Base-by-base conservation (phyloP, 2,329 filamentous ascomycete genomes). In the Penicillium sp. region DNA sequence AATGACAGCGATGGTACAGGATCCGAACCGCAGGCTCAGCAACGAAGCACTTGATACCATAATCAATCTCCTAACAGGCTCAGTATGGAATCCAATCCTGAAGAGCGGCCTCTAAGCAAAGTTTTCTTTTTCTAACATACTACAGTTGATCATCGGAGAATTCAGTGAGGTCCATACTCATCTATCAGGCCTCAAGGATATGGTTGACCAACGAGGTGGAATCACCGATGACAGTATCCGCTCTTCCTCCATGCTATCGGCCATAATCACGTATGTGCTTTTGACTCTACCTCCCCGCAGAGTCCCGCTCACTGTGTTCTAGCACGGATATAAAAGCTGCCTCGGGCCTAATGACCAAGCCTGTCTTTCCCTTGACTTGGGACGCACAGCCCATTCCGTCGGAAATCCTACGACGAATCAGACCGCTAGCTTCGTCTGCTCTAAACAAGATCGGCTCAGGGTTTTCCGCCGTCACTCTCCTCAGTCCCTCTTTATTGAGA, bases 101-200 rank as follows among this genome's bases (percentile, higher is more conserved):
- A 29, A 30, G 13, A 6, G 13, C 25, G 13, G 12, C 14, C 14
- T 27, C 6, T 3, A 3, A 13, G 2, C 10, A 11, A 7, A 25
- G 39, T 25, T 45, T 31, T 56, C 60, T 35, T 36, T 29, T 43
- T 31, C 56, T 62, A 40, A 61, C 34, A 13, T n/a, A 28, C 9
- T 9, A 14, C 29, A 70, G 68, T 52, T 70, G 41, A 68, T 71
- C 16, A 59, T 69, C 39, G 70, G 68, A 9, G 56, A 67, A 30
- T 72, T 72, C 43, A 61, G 64, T 33, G 70, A 72, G 56, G 66
- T 66, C 13, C 62, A 60, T 33, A 65, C 73, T 18, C 72, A 75
- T 52, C 57, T 73, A 8, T 57, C 59, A 28, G 70, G 70, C 3
- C 58, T 74, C 10, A 65, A 64, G 46, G 61, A 58, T 10, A 69